Evolutionary conservation across 2,329 filamentous ascomycete species (phyloP).

Genomic region (Eutypa lata): DNA sequence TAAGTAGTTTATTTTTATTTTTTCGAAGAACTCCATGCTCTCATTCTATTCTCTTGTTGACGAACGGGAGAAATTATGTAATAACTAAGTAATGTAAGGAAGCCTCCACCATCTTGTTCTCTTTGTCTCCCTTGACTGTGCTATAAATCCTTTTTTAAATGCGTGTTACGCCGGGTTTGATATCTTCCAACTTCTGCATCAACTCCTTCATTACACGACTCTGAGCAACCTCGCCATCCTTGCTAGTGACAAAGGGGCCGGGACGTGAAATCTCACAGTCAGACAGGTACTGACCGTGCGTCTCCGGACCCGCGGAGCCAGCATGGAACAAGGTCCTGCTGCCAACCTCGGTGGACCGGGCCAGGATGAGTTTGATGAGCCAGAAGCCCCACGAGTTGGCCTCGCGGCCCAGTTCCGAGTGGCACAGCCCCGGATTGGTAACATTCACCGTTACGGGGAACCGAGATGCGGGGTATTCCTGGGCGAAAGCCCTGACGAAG

Average conservation of each 20-base stretch:
- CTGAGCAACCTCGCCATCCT: conserved; percentile 34
- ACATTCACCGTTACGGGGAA: conserved; percentile 45
- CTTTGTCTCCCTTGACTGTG: too few species aligned
- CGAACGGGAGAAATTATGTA: too few species aligned
- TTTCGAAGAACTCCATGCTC: too few species aligned
- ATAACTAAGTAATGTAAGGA: too few species aligned
- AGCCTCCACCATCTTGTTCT: too few species aligned
- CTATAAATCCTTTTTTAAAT: too few species aligned
- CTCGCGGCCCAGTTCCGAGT: conserved; percentile 43
- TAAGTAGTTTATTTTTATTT: too few species aligned
- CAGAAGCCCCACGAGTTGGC: conserved; percentile 6
- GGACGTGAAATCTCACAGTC: conserved; percentile 28
- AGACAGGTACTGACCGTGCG: conserved; percentile 44
- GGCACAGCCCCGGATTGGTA: conserved; percentile 51
- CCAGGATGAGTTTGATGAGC: conserved; percentile 33
- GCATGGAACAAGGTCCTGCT: conserved; percentile 40
- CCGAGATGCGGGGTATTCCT: conserved; percentile 3
- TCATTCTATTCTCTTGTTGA: too few species aligned
- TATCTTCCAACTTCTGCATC: conserved; percentile 35
- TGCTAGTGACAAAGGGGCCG: conserved; percentile 34
- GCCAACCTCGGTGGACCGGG: conserved; percentile 44
- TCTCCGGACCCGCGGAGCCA: conserved; percentile 34
- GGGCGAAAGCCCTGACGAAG: conserved; percentile 19
- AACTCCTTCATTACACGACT: conserved; percentile 42
- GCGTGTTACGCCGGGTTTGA: conserved; percentile 35